These are phyloP conservation scores for Dictyostelium firmibasis DNA, from an alignment of 78 protist genomes.

Conservation along the genomic window DNA sequence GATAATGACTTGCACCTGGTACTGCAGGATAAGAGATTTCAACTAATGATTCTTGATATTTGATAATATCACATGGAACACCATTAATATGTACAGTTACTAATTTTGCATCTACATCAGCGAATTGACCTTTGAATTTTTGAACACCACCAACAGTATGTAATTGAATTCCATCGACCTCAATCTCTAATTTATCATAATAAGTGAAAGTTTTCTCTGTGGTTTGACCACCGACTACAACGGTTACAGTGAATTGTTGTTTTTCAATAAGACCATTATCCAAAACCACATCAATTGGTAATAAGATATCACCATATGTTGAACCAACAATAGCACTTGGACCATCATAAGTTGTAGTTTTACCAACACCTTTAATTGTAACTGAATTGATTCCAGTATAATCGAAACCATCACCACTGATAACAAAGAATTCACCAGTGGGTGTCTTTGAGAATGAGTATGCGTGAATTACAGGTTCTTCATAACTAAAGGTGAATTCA, in stretches of 20 bases:
- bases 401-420: not conserved
- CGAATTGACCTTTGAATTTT: not conserved
- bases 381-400: not conserved
- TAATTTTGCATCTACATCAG: not conserved
- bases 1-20: not conserved
- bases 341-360: not conserved
- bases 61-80: not conserved
- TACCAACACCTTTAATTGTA: no score
- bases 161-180: not conserved
- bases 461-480: not conserved
- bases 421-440: not conserved
- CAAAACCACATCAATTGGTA: not conserved
- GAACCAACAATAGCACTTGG: not conserved
- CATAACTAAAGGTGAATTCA: not conserved
- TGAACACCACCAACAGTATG: not conserved
- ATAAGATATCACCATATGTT: not conserved
- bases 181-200: not conserved
- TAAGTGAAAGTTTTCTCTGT: not conserved
- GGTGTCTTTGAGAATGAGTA: not conserved
- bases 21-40: not conserved
- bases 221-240: not conserved
- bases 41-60: not conserved
- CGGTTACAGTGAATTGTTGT: not conserved
- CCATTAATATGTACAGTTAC: not conserved
- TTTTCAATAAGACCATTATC: not conserved